These are phyloP conservation scores for Penicillium coprophilum DNA, from an alignment of 495 filamentous ascomycete genomes.

Conservation along the genomic window DNA sequence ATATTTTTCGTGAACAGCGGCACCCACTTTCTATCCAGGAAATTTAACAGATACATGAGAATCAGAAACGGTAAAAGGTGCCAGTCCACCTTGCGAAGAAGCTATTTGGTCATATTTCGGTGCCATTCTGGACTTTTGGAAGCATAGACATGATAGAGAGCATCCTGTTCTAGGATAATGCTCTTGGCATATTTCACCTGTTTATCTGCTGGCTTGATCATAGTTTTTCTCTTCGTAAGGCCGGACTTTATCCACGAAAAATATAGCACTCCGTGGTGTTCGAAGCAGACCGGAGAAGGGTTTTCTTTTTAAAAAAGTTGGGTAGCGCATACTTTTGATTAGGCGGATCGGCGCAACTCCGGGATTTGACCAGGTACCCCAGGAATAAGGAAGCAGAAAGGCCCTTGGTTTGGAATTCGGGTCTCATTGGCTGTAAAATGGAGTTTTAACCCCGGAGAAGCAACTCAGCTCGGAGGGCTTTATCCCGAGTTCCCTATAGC, in stretches of 20 bases:
- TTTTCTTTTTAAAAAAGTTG: too few species aligned
- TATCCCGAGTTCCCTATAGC: conserved; percentile 7
- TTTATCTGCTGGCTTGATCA: conserved; percentile 16
- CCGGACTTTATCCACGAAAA: too few species aligned
- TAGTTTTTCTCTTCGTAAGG: background rate
- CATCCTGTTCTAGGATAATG: conserved; percentile 25
- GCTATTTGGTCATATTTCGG: conserved; percentile 31
- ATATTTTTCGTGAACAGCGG: too few species aligned
- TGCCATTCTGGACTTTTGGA: conserved; percentile 37
- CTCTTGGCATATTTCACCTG: conserved; percentile 12
- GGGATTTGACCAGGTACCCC: conserved; percentile 9
- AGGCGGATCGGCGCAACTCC: conserved; percentile 17
- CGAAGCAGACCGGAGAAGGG: too few species aligned
- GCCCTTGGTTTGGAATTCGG: too few species aligned
- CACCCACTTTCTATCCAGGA: conserved; percentile 63
- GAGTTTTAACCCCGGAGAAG: conserved; percentile 15
- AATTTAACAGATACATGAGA: conserved; percentile 77
- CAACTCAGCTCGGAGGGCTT: conserved; percentile 14
- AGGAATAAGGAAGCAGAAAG: conserved; percentile 1
- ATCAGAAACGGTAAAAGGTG: conserved; percentile 60
- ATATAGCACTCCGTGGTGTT: too few species aligned
- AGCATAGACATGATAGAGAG: conserved; percentile 33
- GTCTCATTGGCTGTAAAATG: conserved; percentile 8
- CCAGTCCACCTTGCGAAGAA: conserved; percentile 63
- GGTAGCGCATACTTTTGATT: background rate